Evolutionary conservation across 495 filamentous ascomycete genomes (phyloP), one percentile per base, ranked within the genome.

Genomic region (Elasticomyces elasticus): DNA sequence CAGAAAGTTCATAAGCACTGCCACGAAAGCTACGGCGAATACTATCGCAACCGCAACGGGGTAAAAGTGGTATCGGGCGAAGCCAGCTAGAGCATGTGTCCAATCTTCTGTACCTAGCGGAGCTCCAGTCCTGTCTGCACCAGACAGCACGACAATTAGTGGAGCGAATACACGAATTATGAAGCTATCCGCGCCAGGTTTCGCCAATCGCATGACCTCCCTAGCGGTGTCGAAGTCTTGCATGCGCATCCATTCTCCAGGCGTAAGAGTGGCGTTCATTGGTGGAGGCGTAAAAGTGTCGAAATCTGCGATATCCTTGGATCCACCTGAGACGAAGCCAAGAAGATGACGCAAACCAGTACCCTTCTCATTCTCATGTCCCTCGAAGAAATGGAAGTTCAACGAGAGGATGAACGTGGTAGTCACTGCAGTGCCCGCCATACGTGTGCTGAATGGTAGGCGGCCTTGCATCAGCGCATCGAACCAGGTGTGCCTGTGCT

Each of bases 141-240:
- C 81, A 45, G 78, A 76, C 5, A 84, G 60, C 9, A 86, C 81
- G 54, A 87, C 81, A 25, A 85, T 72, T 7, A 83, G 63, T 1
- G 84, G 84, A 24, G 85, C 74, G 53, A 82, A 83, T 1, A 85
- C 81, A 31, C 75, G 74, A 11, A 83, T 83, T 19, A 86, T 72
- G 59, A 85, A 80, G 66, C 79, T 80, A 61, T 81, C 70, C 1
- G 78, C 78, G 50, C 75, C 67, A 1, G 84, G 84, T 51, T 82
- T 87, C 57, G 86, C 73, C 9, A 83, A 71, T 23, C 74, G 72
- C 62, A 88, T 84, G 13, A 87, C 71, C 58, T 88, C 84, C 47
- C 75, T 76, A 7, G 82, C 83, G 0, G 84, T 87, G 54, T 85
- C 77, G 59, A 85, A 80, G 54, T 87, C 84, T 68, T 88, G 84